Percentiles rank a stretch among this genome's conserved stretches.
Evolutionary conservation across 495 filamentous ascomycete genomes (phyloP).

Genomic region (Friedmanniomyces simplex): DNA sequence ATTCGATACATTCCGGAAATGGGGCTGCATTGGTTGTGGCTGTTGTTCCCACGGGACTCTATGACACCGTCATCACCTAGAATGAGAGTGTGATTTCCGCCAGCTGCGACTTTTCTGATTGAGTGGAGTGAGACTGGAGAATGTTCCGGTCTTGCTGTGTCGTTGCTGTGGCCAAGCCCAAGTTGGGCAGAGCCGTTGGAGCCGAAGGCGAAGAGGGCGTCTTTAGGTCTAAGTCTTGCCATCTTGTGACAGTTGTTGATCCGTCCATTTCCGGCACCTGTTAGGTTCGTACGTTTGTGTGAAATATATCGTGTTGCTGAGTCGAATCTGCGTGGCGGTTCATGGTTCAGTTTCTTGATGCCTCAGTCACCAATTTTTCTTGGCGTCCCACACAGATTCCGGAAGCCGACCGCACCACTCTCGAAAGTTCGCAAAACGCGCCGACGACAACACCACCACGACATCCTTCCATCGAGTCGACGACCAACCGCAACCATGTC

Average conservation of each 20-base stretch:
- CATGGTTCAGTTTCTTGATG: neutral
- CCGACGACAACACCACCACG: neutral
- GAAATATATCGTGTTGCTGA: too few species aligned
- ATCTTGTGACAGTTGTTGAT: neutral
- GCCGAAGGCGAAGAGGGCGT: slow-evolving; percentile 64
- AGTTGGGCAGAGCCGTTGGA: slow-evolving; percentile 88
- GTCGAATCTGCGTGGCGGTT: neutral
- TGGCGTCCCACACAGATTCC: neutral
- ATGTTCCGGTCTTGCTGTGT: slow-evolving; percentile 55
- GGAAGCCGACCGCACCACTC: too few species aligned
- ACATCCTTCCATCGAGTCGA: neutral
- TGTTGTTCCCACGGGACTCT: slow-evolving; percentile 37
- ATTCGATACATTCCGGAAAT: neutral
- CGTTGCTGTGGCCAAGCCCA: slow-evolving; percentile 63
- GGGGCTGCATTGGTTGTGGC: neutral
- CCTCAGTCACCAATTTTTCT: neutral
- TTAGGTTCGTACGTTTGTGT: too few species aligned
- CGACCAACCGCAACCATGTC: slow-evolving; percentile 44
- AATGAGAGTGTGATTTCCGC: slow-evolving; percentile 82
- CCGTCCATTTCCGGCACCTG: too few species aligned
- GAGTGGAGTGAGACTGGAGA: neutral
- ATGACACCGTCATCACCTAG: slow-evolving; percentile 47
- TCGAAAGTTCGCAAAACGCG: neutral
- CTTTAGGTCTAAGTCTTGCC: neutral
- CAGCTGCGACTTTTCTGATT: slow-evolving; percentile 46